phyloP scores from a whole-genome alignment of 129 eudicot species.

The Escallonia rubra region DNA sequence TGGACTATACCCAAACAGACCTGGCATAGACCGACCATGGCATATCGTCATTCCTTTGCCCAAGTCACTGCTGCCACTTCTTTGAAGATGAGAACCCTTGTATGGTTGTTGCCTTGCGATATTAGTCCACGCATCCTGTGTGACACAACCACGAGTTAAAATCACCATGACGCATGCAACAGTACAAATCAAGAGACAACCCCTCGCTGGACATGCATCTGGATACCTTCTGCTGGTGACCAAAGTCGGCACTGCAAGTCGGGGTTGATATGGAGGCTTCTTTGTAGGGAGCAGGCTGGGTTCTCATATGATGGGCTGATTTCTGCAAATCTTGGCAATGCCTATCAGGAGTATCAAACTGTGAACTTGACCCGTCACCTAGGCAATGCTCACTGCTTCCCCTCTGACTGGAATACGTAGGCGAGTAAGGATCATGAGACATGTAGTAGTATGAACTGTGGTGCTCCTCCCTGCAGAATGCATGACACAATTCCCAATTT shows the following conservation, averaged over 20 bases:
- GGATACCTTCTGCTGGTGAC: constrained; percentile 37
- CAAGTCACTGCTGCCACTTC: constrained; percentile 26
- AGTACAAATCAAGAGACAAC: not conserved
- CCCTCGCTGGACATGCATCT: not conserved
- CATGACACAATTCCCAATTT: constrained; percentile 22
- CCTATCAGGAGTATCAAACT: constrained; percentile 18
- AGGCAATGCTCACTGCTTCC: constrained; percentile 29
- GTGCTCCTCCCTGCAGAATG: constrained; percentile 63
- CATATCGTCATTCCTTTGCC: constrained; percentile 17
- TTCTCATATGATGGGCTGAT: constrained; percentile 13
- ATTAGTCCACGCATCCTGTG: constrained; percentile 33
- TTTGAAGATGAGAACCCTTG: constrained; percentile 17
- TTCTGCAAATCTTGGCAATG: constrained; percentile 10
- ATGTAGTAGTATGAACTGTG: constrained; percentile 50
- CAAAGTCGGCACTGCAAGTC: constrained; percentile 2
- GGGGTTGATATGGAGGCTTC: constrained; percentile 19
- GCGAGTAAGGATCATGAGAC: constrained; percentile 33
- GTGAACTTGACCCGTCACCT: constrained; percentile 17
- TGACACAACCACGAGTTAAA: not conserved
- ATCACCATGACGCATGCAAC: not conserved
- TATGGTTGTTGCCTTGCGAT: constrained; percentile 8
- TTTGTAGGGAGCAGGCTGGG: constrained; percentile 18
- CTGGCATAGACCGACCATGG: constrained; percentile 19
- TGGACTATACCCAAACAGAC: constrained; percentile 12
- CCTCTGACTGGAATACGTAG: constrained; percentile 30